Conservation (phyloP, 371 early-diverging fungal genomes). For the Mucor circinelloides region DNA sequence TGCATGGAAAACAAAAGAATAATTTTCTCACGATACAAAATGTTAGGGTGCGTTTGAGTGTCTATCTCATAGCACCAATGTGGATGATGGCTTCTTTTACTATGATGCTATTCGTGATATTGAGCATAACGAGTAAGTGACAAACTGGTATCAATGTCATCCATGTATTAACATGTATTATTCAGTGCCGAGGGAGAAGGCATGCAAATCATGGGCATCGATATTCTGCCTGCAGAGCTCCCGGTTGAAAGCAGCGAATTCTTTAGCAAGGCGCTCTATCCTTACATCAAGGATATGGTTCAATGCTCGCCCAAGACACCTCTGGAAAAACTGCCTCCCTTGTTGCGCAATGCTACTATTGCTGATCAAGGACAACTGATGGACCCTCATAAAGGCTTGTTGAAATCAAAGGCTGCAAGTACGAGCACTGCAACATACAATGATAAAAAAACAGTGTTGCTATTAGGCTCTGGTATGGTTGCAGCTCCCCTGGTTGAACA, state of each 20-base stretch:
- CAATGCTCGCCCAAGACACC: slow-evolving; percentile 10
- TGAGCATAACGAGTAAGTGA: slow-evolving; percentile 73
- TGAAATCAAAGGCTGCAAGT: slow-evolving; percentile 27
- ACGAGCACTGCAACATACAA: not conserved
- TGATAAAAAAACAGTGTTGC: slow-evolving; percentile 62
- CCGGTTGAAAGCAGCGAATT: slow-evolving; percentile 92
- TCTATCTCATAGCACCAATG: slow-evolving; percentile 83
- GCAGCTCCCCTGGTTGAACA: slow-evolving; percentile 90
- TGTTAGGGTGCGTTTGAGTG: slow-evolving; percentile 89
- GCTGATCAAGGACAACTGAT: slow-evolving; percentile 72
- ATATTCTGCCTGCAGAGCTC: slow-evolving; percentile 95
- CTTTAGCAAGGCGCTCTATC: slow-evolving; percentile 86
- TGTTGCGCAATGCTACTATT: slow-evolving; percentile 77
- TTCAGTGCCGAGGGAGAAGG: slow-evolving; percentile 75
- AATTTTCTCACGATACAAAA: not conserved
- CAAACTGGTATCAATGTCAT: not conserved
- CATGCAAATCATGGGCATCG: slow-evolving; percentile 94
- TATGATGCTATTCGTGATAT: slow-evolving; percentile 77
- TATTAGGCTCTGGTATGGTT: slow-evolving; percentile 95
- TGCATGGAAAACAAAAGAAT: not conserved
- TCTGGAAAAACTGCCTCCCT: slow-evolving; percentile 18
- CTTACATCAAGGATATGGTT: slow-evolving; percentile 76
- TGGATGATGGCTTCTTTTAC: slow-evolving; percentile 91
- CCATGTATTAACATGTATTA: not conserved
- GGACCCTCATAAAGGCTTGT: slow-evolving; percentile 54